phyloP scores from a whole-genome alignment of 805 yeast species.

The Wickerhamiella azymoides region DNA sequence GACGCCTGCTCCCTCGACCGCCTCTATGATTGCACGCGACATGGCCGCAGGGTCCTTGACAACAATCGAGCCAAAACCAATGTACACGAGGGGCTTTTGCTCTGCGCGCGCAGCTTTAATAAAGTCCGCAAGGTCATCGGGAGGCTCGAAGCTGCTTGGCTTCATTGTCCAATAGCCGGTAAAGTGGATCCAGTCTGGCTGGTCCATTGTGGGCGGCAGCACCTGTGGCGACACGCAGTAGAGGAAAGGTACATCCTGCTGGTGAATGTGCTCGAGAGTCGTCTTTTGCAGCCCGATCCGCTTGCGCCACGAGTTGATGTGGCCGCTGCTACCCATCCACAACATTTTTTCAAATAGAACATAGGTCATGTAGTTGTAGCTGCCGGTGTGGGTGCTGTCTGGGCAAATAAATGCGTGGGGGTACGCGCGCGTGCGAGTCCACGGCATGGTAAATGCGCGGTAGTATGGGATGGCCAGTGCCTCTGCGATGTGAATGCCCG shows the following conservation, averaged over 20 bases:
- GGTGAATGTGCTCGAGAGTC: conserved; percentile 54
- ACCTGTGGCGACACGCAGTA: conserved; percentile 81
- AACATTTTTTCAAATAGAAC: conserved; percentile 84
- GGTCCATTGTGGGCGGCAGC: conserved; percentile 86
- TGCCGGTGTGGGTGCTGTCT: conserved; percentile 83
- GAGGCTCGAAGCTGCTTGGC: conserved; percentile 40
- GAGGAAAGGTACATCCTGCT: conserved; percentile 69
- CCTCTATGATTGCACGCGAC: conserved; percentile 64
- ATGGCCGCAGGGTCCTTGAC: conserved; percentile 68
- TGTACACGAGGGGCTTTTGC: conserved; percentile 63
- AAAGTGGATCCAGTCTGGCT: conserved; percentile 88
- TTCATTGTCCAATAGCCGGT: conserved; percentile 94
- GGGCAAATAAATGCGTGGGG: conserved; percentile 96
- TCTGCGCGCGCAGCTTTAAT: conserved; percentile 46
- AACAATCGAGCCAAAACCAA: conserved; percentile 93
- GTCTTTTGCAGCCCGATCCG: conserved; percentile 57
- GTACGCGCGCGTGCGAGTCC: conserved; percentile 91
- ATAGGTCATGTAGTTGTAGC: conserved; percentile 83
- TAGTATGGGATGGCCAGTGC: conserved; percentile 80
- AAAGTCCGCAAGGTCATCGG: conserved; percentile 42
- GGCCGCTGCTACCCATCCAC: conserved; percentile 84
- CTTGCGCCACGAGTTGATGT: conserved; percentile 78
- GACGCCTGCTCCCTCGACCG: conserved; percentile 69
- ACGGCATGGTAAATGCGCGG: conserved; percentile 96
- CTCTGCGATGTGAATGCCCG: conserved; percentile 90